These are phyloP conservation scores for Fusarium burgessii DNA, from an alignment of 2,329 filamentous ascomycete genomes.

Conservation along the genomic window DNA sequence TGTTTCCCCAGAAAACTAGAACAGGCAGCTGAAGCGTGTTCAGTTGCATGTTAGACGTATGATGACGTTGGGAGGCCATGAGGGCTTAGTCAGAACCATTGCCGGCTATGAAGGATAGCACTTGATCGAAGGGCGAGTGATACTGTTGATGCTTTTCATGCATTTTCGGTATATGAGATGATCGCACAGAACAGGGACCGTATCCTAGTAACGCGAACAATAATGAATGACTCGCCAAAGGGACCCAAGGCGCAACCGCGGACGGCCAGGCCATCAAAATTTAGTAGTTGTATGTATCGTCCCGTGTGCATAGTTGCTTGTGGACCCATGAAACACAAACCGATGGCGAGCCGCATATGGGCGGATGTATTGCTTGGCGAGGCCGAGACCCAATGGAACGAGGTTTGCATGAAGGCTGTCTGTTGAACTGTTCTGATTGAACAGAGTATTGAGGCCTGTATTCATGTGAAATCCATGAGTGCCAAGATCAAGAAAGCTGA, in stretches of 20 bases:
- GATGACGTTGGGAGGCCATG: slow-evolving; percentile 40
- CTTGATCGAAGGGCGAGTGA: slow-evolving; percentile 1
- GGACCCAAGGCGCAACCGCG: slow-evolving; percentile 9
- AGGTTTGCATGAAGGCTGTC: slow-evolving; percentile 13
- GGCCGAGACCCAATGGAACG: slow-evolving; percentile 29
- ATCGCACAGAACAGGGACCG: not conserved
- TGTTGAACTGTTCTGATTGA: slow-evolving; percentile 14
- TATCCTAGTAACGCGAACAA: slow-evolving; percentile 7
- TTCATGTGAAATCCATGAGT: not conserved
- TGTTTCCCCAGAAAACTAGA: slow-evolving; percentile 45
- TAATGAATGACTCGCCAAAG: slow-evolving; percentile 3
- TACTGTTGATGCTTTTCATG: not conserved
- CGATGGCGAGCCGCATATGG: slow-evolving; percentile 40
- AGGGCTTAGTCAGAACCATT: slow-evolving; percentile 28
- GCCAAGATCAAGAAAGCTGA: slow-evolving; percentile 12
- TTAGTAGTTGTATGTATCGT: slow-evolving; percentile 18
- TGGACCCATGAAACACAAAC: slow-evolving; percentile 33
- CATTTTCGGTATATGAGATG: not conserved
- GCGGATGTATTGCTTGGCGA: slow-evolving; percentile 23
- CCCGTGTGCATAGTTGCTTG: slow-evolving; percentile 22
- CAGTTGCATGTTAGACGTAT: slow-evolving; percentile 27
- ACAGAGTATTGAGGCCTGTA: slow-evolving; percentile 14
- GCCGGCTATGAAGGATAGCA: slow-evolving; percentile 1
- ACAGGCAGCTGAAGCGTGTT: slow-evolving; percentile 43
- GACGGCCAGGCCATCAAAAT: not conserved